These are phyloP conservation scores for Psilocybe mexicana DNA, from an alignment of 1,284 basidiomycete genomes.

Conservation along the genomic window DNA sequence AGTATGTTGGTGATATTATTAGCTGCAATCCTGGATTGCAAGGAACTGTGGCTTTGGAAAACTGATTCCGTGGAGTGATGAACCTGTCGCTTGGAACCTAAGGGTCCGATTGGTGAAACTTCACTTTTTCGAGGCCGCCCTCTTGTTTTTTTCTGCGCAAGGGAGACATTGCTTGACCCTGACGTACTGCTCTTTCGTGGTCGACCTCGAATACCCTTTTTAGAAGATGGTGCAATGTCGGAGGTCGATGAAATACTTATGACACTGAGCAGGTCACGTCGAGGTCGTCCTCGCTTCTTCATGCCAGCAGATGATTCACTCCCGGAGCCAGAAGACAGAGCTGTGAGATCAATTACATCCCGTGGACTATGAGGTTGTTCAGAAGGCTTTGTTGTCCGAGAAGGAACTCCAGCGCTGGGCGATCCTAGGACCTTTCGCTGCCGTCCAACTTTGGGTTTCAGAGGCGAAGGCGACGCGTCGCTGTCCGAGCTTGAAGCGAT, in stretches of 20 bases:
- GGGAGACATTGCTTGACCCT: background rate
- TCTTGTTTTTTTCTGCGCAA: background rate
- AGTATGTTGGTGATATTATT: background rate
- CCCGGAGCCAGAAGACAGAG: background rate
- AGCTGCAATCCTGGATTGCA: background rate
- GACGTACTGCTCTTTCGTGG: background rate
- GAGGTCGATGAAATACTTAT: background rate
- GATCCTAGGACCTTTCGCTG: conserved; percentile 4
- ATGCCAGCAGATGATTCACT: background rate
- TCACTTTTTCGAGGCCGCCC: conserved; percentile 18
- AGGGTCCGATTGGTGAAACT: background rate
- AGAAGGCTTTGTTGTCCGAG: background rate
- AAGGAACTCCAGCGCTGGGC: background rate
- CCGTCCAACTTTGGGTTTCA: conserved; percentile 10
- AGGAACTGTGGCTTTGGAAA: background rate
- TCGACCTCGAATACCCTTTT: conserved; percentile 1
- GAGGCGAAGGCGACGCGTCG: background rate
- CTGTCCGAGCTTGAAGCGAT: conserved; percentile 23
- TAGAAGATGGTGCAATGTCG: background rate
- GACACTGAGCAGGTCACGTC: background rate
- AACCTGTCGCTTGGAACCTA: background rate
- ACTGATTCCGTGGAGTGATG: background rate
- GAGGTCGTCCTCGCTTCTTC: background rate
- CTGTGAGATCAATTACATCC: background rate
- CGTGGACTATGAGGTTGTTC: background rate